Evolutionary conservation across 176 grass and related monocot genomes (phyloP).

Genomic region (Carex parvula): DNA sequence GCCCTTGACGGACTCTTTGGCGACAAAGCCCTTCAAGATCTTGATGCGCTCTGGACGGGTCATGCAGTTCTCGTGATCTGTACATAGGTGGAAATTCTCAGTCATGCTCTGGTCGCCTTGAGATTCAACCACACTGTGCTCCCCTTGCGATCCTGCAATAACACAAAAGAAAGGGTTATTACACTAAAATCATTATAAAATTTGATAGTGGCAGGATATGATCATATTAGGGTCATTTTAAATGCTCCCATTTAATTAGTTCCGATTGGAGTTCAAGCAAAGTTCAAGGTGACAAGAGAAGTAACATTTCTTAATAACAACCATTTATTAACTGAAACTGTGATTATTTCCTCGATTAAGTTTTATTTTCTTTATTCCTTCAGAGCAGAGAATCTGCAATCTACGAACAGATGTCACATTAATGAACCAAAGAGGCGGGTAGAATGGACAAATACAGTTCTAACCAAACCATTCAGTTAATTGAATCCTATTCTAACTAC

Average conservation of each 20-base stretch:
- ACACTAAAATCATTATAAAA: not conserved
- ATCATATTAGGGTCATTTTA: not conserved
- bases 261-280: not conserved
- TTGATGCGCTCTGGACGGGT: slow-evolving; percentile 76
- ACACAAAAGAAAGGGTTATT: not conserved
- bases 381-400: not conserved
- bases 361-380: no score
- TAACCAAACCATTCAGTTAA: not conserved
- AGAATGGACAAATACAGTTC: not conserved
- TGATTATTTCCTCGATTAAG: not conserved
- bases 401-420: not conserved
- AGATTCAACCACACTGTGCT: slow-evolving; percentile 43
- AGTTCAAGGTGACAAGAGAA: not conserved
- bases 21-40: slow-evolving; percentile 94
- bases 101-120: slow-evolving; percentile 29
- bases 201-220: not conserved
- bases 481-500: not conserved
- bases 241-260: not conserved
- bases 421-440: slow-evolving; percentile 10
- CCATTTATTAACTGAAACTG: not conserved
- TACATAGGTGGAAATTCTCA: slow-evolving; percentile 59
- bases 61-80: slow-evolving; percentile 62
- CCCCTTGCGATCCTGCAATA: slow-evolving; percentile 66
- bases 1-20: slow-evolving; percentile 94
- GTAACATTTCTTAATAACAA: not conserved